Conservation (phyloP, 192 early-diverging fungal genomes). For the Coemansia sp. region DNA sequence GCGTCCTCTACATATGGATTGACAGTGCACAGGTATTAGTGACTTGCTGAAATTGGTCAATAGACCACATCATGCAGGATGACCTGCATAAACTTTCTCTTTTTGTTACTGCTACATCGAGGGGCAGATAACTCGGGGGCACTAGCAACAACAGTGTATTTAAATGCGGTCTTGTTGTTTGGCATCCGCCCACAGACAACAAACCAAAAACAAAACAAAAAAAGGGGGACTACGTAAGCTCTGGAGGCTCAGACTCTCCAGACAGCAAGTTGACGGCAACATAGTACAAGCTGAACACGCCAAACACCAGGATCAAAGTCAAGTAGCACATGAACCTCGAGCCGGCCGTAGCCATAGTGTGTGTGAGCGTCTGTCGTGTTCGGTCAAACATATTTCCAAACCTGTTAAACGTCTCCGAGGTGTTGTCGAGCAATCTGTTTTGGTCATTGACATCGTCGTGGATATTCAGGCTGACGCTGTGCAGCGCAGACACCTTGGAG, state of each 20-base stretch:
- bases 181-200: background rate
- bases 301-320: constrained; percentile 32
- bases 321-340: constrained; percentile 40
- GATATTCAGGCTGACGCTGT: constrained; percentile 45
- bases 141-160: background rate
- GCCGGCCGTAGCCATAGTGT: constrained; percentile 43
- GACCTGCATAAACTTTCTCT: too few relatives aligned
- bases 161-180: background rate
- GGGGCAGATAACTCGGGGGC: background rate
- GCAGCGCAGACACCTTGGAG: constrained; percentile 44
- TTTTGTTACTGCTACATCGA: too few relatives aligned
- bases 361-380: constrained; percentile 36
- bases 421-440: constrained; percentile 43
- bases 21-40: background rate
- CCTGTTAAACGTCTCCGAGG: constrained; percentile 37
- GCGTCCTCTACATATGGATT: background rate
- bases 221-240: constrained; percentile 12
- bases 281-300: constrained; percentile 42
- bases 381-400: constrained; percentile 52
- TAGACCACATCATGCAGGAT: too few relatives aligned
- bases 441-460: constrained; percentile 42
- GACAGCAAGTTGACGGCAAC: constrained; percentile 31
- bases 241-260: constrained; percentile 9
- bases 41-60: background rate
- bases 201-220: background rate